Percentiles rank a stretch among this genome's conserved stretches.
Evolutionary conservation across 2,329 filamentous ascomycete genomes (phyloP).

Genomic region (Colletotrichum nymphaeae): DNA sequence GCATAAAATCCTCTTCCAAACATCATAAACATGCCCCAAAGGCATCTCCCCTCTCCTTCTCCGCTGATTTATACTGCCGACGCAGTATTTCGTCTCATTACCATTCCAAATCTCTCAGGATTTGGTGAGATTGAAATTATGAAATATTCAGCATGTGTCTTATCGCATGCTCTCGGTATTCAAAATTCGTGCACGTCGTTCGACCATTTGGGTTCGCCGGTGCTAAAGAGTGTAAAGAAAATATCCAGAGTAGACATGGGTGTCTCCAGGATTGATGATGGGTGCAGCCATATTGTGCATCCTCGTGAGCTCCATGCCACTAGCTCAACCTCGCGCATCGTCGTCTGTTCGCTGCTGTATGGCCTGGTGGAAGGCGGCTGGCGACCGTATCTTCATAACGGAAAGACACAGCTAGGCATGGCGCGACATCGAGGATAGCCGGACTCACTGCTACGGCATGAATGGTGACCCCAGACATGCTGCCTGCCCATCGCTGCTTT

Average conservation of each 20-base stretch:
- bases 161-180: conserved; percentile 36
- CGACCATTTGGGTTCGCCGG: neutral
- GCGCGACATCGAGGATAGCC: neutral
- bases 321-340: neutral
- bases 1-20: neutral
- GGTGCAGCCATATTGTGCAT: neutral
- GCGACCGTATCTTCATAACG: neutral
- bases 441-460: neutral
- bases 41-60: neutral
- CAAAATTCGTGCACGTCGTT: conserved; percentile 13
- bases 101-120: neutral
- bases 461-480: neutral
- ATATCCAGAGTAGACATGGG: neutral
- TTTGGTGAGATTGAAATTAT: conserved; percentile 5
- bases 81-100: neutral
- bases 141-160: conserved; percentile 36
- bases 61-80: neutral
- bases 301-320: neutral
- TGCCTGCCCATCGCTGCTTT: neutral
- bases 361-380: neutral
- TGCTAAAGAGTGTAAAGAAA: conserved; percentile 14
- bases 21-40: conserved; percentile 1
- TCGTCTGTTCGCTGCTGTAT: neutral
- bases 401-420: neutral
- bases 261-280: neutral